Evolutionary conservation across 2,329 filamentous ascomycete genomes (phyloP), one percentile per base, ranked within the genome.

Genomic region (Kalmusia sp.): DNA sequence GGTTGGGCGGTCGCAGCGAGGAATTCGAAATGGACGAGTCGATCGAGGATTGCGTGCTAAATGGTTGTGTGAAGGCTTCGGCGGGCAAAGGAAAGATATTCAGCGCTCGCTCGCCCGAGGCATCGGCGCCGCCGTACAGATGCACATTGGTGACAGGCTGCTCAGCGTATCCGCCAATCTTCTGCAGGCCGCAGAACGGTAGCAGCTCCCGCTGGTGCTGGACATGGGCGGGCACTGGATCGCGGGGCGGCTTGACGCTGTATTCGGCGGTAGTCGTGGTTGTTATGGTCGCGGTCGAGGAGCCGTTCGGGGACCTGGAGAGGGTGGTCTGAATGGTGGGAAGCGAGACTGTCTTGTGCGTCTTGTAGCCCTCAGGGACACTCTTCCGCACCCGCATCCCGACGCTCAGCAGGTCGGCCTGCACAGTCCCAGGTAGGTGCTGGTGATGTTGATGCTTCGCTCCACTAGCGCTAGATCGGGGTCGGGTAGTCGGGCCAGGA

Each of bases 301-400:
- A 59, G 49, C 59, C 46, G 61, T 50, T 52, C 25, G 45, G 45
- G 31, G 63, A 40, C 49, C 59, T 51, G 52, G 54, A 43, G 58
- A 65, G 64, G 19, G 66, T 63, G 45, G 67, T 65, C 33, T 64
- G 65, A 35, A 68, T 64, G 6, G 68, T 60, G 1, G 67, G 61
- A 7, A 71, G 44, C 17, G 55, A 43, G 12, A 53, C 46, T 34
- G 63, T 75, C 59, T 67, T 79, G 73, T 84, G 84, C 1, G 91
- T 96, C 79, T 96, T 96, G 82, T 97, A 97, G 54, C 93, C 93
- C 72, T 97, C 93, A 0, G 92, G 89, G 6, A 98, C 90, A 9
- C 90, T 90, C 78, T 98, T 98, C 70, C 93, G 89, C 45, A 98
- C 84, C 21, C 93, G 88, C 92, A 97, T 97, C 66, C 93, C 93